phyloP scores from a whole-genome alignment of 23 red algal genomes.

The Cyanidiococcus yangmingshanensis region DNA sequence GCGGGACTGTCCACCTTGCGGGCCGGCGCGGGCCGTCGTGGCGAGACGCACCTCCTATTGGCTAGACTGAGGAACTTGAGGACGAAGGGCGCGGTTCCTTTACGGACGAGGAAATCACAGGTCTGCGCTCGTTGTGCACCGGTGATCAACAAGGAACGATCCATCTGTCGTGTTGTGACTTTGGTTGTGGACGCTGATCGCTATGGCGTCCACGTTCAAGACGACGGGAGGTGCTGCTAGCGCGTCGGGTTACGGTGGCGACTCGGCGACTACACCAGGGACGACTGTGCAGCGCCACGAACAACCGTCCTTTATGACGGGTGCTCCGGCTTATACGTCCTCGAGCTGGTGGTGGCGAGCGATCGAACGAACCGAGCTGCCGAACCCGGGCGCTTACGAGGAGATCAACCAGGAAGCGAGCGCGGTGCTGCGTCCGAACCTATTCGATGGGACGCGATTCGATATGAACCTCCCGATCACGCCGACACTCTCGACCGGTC shows the following conservation, averaged over 20 bases:
- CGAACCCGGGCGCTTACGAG: constrained; percentile 91
- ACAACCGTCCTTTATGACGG: neutral
- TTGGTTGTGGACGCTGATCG: too few relatives aligned
- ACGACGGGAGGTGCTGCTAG: neutral
- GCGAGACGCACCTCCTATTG: too few relatives aligned
- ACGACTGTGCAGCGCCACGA: neutral
- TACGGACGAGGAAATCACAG: too few relatives aligned
- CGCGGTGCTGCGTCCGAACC: constrained; percentile 65
- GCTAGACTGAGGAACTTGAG: too few relatives aligned
- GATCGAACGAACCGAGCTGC: constrained; percentile 74
- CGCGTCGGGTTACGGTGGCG: neutral
- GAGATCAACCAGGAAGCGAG: constrained; percentile 83
- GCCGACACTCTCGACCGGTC: constrained; percentile 46
- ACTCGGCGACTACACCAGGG: neutral
- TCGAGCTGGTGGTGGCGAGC: constrained; percentile 60
- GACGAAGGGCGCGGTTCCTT: too few relatives aligned
- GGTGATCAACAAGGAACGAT: too few relatives aligned
- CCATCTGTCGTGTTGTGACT: too few relatives aligned
- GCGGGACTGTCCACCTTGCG: too few relatives aligned
- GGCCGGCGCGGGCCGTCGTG: too few relatives aligned
- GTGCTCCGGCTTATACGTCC: neutral
- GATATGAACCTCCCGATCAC: constrained; percentile 69
- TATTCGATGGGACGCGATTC: constrained; percentile 84
- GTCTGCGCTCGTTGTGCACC: too few relatives aligned
- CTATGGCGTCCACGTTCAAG: neutral